Conservation (phyloP, 768 basidiomycete species). For the Cantharellus anzutake region DNA sequence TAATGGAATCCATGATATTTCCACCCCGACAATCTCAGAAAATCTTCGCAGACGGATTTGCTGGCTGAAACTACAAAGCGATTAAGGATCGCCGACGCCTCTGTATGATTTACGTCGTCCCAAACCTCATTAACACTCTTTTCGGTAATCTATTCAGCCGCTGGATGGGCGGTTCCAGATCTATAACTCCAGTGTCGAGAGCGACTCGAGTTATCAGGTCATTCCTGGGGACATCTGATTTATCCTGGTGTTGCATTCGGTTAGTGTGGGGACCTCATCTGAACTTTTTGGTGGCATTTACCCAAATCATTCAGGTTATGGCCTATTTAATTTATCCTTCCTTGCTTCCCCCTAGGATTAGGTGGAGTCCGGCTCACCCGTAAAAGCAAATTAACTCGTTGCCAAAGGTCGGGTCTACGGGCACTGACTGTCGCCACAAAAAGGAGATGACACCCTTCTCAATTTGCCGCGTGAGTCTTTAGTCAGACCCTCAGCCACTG, state of each 20-base stretch:
- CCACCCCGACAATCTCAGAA: slow-evolving; percentile 8
- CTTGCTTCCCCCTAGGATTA: slow-evolving; percentile 47
- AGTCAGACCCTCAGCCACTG: too few species aligned
- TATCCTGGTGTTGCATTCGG: slow-evolving; percentile 64
- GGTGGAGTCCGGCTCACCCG: slow-evolving; percentile 20
- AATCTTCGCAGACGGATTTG: not conserved
- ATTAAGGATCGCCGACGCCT: not conserved
- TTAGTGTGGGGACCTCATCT: slow-evolving; percentile 14
- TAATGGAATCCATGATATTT: slow-evolving; percentile 7
- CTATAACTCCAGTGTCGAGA: not conserved
- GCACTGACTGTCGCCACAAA: slow-evolving; percentile 48
- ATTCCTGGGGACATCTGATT: slow-evolving; percentile 44
- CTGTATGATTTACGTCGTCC: not conserved
- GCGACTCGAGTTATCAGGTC: not conserved
- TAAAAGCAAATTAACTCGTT: not conserved
- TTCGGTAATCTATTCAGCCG: not conserved
- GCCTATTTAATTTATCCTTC: slow-evolving; percentile 71
- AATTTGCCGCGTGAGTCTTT: slow-evolving; percentile 47
- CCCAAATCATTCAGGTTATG: slow-evolving; percentile 23
- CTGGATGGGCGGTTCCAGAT: not conserved
- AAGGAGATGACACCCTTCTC: slow-evolving; percentile 45
- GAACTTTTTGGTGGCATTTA: not conserved
- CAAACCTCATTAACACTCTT: not conserved
- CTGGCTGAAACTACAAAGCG: too few species aligned
- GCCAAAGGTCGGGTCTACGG: slow-evolving; percentile 38